phyloP scores from a whole-genome alignment of 495 filamentous ascomycete genomes.

The Bacidia gigantensis region DNA sequence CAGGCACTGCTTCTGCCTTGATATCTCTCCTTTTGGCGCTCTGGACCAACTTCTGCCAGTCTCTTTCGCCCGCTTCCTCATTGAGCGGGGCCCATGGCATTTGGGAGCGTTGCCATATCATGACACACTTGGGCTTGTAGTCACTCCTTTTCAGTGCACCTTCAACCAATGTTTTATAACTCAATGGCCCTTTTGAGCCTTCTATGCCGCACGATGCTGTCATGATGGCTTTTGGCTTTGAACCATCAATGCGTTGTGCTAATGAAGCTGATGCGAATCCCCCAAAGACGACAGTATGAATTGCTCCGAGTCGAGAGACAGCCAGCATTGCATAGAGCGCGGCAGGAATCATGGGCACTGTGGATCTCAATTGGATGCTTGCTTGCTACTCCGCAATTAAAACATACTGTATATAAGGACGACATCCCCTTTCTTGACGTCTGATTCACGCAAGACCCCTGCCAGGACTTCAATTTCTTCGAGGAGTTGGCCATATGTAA shows the following conservation, averaged over 20 bases:
- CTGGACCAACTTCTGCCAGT: conserved; percentile 65
- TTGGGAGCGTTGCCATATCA: conserved; percentile 72
- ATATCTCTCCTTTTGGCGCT: conserved; percentile 50
- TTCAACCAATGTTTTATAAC: conserved; percentile 58
- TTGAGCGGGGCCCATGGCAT: conserved; percentile 54
- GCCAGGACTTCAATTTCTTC: conserved; percentile 76
- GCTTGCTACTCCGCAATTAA: not conserved
- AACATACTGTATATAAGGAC: conserved; percentile 81
- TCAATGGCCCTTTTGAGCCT: conserved; percentile 58
- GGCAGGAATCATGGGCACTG: conserved; percentile 85
- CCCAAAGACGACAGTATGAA: conserved; percentile 86
- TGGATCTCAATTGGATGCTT: not conserved
- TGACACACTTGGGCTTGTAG: conserved; percentile 50
- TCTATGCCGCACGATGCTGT: conserved; percentile 91
- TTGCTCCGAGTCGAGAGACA: conserved; percentile 66
- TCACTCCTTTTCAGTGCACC: conserved; percentile 45
- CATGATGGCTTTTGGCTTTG: conserved; percentile 58
- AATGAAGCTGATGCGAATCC: conserved; percentile 72
- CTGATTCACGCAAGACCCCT: conserved; percentile 69
- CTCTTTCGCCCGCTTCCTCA: conserved; percentile 51
- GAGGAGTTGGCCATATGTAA: conserved; percentile 61
- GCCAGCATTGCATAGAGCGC: conserved; percentile 76
- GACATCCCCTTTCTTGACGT: conserved; percentile 73
- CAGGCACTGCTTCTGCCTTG: conserved; percentile 57
- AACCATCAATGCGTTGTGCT: conserved; percentile 79